Percentiles rank a stretch among this genome's conserved stretches.
phyloP scores from a whole-genome alignment of 129 eudicot genomes.

The Dittrichia graveolens region DNA sequence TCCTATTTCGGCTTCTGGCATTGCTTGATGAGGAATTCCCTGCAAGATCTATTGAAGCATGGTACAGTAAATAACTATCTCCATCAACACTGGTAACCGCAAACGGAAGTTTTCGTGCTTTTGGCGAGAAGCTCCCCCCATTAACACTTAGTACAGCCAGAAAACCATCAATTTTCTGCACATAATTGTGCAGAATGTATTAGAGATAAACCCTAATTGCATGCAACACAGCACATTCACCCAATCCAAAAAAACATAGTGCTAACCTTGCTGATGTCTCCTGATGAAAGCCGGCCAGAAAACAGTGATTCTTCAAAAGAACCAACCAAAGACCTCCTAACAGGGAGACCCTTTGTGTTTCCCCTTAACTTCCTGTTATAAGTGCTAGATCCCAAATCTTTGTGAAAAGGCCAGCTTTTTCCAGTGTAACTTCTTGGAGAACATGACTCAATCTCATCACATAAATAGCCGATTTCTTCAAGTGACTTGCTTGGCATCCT shows the following conservation, averaged over 20 bases:
- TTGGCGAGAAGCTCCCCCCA: conserved; percentile 82
- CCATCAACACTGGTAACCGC: conserved; percentile 86
- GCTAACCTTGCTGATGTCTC: conserved; percentile 63
- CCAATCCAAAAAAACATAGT: not conserved
- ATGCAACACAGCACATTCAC: not conserved
- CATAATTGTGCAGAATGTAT: conserved; percentile 29
- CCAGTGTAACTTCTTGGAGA: conserved; percentile 43
- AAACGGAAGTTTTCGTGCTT: conserved; percentile 85
- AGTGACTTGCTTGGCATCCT: conserved; percentile 44
- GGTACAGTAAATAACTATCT: conserved; percentile 73
- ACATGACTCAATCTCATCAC: conserved; percentile 36
- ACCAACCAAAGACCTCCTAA: conserved; percentile 82
- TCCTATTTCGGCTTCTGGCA: conserved; percentile 28
- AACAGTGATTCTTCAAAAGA: conserved; percentile 89
- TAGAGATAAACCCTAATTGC: conserved; percentile 24
- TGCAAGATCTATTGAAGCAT: conserved; percentile 71
- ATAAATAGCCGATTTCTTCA: conserved; percentile 44
- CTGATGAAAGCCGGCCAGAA: conserved; percentile 73
- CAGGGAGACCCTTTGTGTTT: conserved; percentile 48
- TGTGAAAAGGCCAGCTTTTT: conserved; percentile 49
- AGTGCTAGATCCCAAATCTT: conserved; percentile 25
- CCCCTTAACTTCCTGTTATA: conserved; percentile 26
- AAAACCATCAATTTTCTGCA: conserved; percentile 79
- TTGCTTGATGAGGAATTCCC: conserved; percentile 42
- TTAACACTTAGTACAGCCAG: conserved; percentile 71